Conservation (phyloP, 2,329 filamentous ascomycete genomes). For the Diplodia intermedia region DNA sequence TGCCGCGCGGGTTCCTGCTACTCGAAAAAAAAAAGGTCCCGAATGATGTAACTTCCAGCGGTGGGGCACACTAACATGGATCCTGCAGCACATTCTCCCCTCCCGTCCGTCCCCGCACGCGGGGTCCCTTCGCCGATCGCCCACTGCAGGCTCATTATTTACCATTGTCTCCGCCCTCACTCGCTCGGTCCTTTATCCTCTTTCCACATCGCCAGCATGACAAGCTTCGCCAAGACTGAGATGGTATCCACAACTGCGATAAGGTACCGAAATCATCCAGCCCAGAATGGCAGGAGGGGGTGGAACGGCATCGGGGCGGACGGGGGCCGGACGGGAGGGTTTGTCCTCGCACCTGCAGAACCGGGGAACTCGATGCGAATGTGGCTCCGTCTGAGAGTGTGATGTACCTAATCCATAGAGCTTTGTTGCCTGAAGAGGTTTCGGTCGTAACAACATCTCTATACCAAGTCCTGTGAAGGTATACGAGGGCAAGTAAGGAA, state of each 20-base stretch:
- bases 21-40: not conserved
- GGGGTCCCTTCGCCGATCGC: not conserved
- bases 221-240: not conserved
- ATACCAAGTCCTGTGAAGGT: too few relatives aligned
- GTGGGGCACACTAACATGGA: slow-evolving; percentile 4
- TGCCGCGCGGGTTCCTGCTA: not conserved
- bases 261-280: not conserved
- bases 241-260: not conserved
- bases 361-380: too few relatives aligned
- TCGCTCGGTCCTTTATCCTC: not conserved
- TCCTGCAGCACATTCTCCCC: not conserved
- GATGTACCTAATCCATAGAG: too few relatives aligned
- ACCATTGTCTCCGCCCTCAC: not conserved
- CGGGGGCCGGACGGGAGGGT: too few relatives aligned
- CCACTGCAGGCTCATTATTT: not conserved
- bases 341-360: too few relatives aligned
- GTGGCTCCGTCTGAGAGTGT: too few relatives aligned
- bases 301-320: not conserved
- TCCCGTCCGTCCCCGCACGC: not conserved
- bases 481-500: too few relatives aligned
- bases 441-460: too few relatives aligned
- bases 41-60: not conserved
- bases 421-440: too few relatives aligned
- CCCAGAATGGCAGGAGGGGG: not conserved
- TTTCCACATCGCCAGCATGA: not conserved